These are phyloP conservation scores for Hydrangea macrophylla DNA, from an alignment of 148 eudicot genomes.

Conservation along the genomic window DNA sequence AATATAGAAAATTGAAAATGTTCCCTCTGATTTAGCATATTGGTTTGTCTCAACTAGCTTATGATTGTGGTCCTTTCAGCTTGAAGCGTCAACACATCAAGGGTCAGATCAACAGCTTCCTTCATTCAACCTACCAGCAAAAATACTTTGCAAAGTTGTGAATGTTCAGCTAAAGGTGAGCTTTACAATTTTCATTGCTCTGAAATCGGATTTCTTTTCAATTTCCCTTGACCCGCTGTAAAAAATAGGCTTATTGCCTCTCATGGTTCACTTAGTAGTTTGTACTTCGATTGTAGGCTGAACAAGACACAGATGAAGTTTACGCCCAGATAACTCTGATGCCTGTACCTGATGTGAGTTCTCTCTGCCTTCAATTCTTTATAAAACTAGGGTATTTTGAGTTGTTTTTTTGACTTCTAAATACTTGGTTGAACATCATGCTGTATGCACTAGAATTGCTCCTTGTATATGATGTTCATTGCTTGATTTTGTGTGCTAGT, in stretches of 20 bases:
- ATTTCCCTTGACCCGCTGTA: background rate
- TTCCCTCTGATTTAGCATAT: background rate
- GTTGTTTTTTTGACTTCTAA: background rate
- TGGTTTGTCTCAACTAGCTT: background rate
- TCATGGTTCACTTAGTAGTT: background rate
- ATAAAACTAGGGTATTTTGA: background rate
- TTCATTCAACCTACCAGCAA: constrained; percentile 78
- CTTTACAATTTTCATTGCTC: constrained; percentile 13
- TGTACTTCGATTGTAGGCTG: constrained; percentile 61
- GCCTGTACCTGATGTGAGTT: constrained; percentile 77
- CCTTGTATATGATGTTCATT: background rate
- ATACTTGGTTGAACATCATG: background rate
- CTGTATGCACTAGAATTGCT: background rate
- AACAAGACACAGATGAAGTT: constrained; percentile 88
- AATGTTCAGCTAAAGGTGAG: constrained; percentile 72
- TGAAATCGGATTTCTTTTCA: background rate
- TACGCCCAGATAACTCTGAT: constrained; percentile 79
- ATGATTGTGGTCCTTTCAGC: constrained; percentile 42
- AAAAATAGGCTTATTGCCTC: background rate
- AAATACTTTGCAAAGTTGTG: constrained; percentile 86
- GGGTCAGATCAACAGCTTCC: constrained; percentile 79
- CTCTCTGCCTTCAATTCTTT: background rate
- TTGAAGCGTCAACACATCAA: constrained; percentile 89
- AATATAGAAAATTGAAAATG: constrained; percentile 2
- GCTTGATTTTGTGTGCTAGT: too few relatives aligned